phyloP scores from a whole-genome alignment of 2,329 filamentous ascomycete species.

The Phoma sp. region DNA sequence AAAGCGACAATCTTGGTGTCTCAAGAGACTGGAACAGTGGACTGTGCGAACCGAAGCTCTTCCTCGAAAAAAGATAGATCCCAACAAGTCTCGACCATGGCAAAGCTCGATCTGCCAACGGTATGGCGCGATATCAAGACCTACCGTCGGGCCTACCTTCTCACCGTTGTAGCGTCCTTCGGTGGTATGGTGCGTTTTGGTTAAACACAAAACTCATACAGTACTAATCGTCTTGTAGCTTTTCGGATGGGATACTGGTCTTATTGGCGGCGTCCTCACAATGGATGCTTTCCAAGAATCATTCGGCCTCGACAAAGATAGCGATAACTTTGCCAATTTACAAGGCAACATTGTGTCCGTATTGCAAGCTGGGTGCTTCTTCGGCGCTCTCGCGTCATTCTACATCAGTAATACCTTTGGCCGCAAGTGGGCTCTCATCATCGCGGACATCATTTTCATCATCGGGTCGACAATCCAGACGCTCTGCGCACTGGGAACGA shows the following conservation, averaged over 20 bases:
- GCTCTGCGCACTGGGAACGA: constrained; percentile 43
- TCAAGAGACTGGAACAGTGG: not conserved
- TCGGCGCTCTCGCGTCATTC: constrained; percentile 52
- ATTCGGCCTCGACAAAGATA: constrained; percentile 45
- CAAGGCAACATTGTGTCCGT: constrained; percentile 54
- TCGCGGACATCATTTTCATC: constrained; percentile 52
- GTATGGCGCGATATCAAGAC: constrained; percentile 49
- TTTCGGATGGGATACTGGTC: constrained; percentile 47
- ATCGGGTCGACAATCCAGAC: constrained; percentile 52
- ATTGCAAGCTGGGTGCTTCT: constrained; percentile 53
- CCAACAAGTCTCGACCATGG: constrained; percentile 29
- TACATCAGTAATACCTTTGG: constrained; percentile 52
- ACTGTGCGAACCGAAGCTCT: not conserved
- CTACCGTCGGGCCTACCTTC: constrained; percentile 49
- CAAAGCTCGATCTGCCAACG: constrained; percentile 38
- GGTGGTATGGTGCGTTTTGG: constrained; percentile 43
- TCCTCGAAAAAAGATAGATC: not conserved
- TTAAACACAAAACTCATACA: not conserved
- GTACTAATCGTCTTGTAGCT: constrained; percentile 15
- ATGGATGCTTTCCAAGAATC: constrained; percentile 53
- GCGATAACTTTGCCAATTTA: constrained; percentile 45
- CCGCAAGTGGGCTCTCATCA: constrained; percentile 49
- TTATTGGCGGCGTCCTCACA: constrained; percentile 50
- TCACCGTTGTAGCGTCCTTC: constrained; percentile 52
- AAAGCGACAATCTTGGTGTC: not conserved